These are phyloP conservation scores for Aleurites moluccanus DNA, from an alignment of 441 rosid species.

Conservation along the genomic window DNA sequence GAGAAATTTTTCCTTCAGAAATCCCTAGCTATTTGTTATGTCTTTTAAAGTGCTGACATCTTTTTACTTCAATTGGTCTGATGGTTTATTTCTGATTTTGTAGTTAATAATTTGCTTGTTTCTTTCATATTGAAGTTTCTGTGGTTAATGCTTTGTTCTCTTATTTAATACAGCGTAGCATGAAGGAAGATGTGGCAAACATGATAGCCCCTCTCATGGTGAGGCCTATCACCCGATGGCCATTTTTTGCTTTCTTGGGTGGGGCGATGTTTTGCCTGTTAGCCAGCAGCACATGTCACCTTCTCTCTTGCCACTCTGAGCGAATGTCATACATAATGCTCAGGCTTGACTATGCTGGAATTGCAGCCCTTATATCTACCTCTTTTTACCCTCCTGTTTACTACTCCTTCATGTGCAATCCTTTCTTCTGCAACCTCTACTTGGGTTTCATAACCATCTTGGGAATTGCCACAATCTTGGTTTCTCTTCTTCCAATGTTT, in stretches of 20 bases:
- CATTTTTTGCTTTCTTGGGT: slow-evolving; percentile 71
- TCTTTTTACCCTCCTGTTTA: slow-evolving; percentile 91
- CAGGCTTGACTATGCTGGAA: slow-evolving; percentile 85
- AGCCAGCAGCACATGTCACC: slow-evolving; percentile 85
- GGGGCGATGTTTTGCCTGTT: slow-evolving; percentile 97
- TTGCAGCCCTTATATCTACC: slow-evolving; percentile 79
- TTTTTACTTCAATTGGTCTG: not conserved
- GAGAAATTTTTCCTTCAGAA: not conserved
- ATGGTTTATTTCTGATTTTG: not conserved
- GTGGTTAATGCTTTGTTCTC: slow-evolving; percentile 10
- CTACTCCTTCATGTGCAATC: slow-evolving; percentile 87
- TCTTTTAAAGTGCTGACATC: not conserved
- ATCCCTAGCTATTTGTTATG: not conserved
- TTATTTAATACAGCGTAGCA: slow-evolving; percentile 39
- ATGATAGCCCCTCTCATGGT: slow-evolving; percentile 48
- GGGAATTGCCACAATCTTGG: slow-evolving; percentile 61
- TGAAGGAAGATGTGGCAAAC: slow-evolving; percentile 59
- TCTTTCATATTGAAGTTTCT: slow-evolving; percentile 5
- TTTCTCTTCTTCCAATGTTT: slow-evolving; percentile 77
- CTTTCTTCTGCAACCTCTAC: slow-evolving; percentile 87
- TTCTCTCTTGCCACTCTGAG: slow-evolving; percentile 84
- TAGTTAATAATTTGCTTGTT: not conserved
- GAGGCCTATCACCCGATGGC: slow-evolving; percentile 72
- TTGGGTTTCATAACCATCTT: slow-evolving; percentile 72
- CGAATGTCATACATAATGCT: slow-evolving; percentile 83